Evolutionary conservation across 306 rosid species (phyloP).

Genomic region (Cyamopsis tetragonoloba): DNA sequence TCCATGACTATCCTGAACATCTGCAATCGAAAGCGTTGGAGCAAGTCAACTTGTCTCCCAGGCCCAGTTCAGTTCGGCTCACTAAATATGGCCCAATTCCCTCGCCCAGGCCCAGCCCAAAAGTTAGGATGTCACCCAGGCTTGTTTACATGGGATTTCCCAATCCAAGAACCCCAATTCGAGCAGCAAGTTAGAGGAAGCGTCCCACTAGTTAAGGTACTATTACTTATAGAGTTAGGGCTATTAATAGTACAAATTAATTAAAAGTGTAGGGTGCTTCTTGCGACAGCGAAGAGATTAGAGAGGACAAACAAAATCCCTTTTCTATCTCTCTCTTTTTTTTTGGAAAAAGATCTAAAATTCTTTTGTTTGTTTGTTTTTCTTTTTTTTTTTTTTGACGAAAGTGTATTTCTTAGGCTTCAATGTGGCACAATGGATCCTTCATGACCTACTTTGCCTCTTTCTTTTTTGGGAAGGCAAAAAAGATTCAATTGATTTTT

Average conservation of each 20-base stretch:
- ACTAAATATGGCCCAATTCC: constrained; percentile 72
- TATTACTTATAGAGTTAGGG: too few relatives aligned
- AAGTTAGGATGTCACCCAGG: constrained; percentile 70
- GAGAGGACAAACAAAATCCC: constrained; percentile 16
- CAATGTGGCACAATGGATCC: not conserved
- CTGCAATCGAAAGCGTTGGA: constrained; percentile 76
- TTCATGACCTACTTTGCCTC: constrained; percentile 12
- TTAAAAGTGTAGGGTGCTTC: not conserved
- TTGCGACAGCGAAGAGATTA: not conserved
- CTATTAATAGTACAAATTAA: too few relatives aligned
- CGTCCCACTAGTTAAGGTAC: too few relatives aligned
- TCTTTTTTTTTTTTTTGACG: not conserved
- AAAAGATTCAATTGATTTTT: constrained; percentile 15
- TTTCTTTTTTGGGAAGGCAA: constrained; percentile 8
- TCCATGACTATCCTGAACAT: constrained; percentile 72
- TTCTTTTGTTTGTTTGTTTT: constrained; percentile 21
- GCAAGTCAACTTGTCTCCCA: constrained; percentile 74
- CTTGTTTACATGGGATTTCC: constrained; percentile 67
- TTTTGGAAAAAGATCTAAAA: not conserved
- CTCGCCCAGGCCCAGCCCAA: constrained; percentile 95
- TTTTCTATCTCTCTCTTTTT: not conserved
- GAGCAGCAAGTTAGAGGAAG: constrained; percentile 29
- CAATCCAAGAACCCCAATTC: constrained; percentile 66
- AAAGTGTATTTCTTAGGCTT: not conserved
- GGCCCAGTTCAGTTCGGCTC: constrained; percentile 32